Evolutionary conservation across 495 filamentous ascomycete genomes (phyloP), one percentile per base, ranked within the genome.

Genomic region (Lasiosphaeris hirsuta): DNA sequence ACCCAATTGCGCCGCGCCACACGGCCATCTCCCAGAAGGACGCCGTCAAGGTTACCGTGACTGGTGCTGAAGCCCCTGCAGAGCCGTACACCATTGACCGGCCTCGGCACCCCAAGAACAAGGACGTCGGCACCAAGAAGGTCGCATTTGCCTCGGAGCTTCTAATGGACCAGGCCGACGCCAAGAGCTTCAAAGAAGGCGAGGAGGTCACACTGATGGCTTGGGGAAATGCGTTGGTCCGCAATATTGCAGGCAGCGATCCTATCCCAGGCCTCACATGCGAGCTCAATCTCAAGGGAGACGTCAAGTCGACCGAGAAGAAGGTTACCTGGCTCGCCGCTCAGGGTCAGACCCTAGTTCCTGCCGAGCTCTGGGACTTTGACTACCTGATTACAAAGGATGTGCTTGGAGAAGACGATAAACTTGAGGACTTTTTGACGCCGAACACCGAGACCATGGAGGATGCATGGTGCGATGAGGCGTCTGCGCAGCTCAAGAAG

Each of bases 141-240:
- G 90, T 96, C 4, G 79, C 81, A 10, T 94, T 84, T 68, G 87
- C 85, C 63, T 73, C 78, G 48, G 77, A 82, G 19, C 77, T 96
- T 58, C 69, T 94, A 34, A 74, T 97, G 43, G 92, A 96, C 66
- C 92, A 96, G 72, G 88, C 80, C 43, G 92, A 97, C 63, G 92
- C 87, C 58, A 83, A 87, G 71, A 79, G 76, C 46, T 94, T 96
- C 76, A 85, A 82, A 62, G 81, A 88, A 56, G 86, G 88, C 62
- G 92, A 97, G 75, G 92, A 96, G 70, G 90, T 97, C 63, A 97
- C 92, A 0, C 78, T 96, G 23, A 97, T 96, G 92, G 86, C 84
- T 67, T 96, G 92, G 92, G 92, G 92, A 62, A 96, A 97, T 60
- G 92, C 90, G 33, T 83, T 94, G 56, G 86, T 96, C 10, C 75